Conservation (phyloP, 129 eudicot genomes). For the Solidago caesia region DNA sequence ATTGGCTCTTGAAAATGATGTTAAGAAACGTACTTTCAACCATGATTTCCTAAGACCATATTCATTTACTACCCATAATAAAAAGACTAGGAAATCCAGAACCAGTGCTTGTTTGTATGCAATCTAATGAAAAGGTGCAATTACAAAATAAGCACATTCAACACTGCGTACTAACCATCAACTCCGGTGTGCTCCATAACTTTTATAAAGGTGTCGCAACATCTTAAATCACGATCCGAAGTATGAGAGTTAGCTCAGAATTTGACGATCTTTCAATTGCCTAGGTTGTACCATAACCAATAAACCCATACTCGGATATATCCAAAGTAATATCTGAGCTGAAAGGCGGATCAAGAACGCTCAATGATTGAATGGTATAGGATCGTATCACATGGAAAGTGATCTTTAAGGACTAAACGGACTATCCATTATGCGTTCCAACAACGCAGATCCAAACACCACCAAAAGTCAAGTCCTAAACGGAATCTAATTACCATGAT, state of each 20-base stretch:
- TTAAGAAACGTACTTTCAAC: background rate
- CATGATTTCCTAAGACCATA: background rate
- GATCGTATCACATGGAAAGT: background rate
- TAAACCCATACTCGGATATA: background rate
- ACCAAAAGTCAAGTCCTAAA: too few relatives aligned
- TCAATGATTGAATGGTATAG: background rate
- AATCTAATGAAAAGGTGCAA: too few relatives aligned
- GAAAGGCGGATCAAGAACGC: background rate
- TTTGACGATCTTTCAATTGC: background rate
- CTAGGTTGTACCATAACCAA: background rate
- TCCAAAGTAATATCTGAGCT: background rate
- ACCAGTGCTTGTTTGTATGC: too few relatives aligned
- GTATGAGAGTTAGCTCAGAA: too few relatives aligned
- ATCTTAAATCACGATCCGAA: too few relatives aligned
- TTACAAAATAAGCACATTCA: too few relatives aligned
- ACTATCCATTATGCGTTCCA: background rate
- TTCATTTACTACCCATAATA: background rate
- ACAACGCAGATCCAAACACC: background rate
- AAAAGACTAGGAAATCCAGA: too few relatives aligned
- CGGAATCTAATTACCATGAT: too few relatives aligned
- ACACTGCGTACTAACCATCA: too few relatives aligned
- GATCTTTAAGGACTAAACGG: background rate
- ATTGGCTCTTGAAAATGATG: too few relatives aligned
- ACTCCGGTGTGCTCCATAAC: conserved; percentile 8
- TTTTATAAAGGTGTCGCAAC: conserved; percentile 7